These are phyloP conservation scores for Arctostaphylos glauca DNA, from an alignment of 148 eudicot species.

Conservation along the genomic window DNA sequence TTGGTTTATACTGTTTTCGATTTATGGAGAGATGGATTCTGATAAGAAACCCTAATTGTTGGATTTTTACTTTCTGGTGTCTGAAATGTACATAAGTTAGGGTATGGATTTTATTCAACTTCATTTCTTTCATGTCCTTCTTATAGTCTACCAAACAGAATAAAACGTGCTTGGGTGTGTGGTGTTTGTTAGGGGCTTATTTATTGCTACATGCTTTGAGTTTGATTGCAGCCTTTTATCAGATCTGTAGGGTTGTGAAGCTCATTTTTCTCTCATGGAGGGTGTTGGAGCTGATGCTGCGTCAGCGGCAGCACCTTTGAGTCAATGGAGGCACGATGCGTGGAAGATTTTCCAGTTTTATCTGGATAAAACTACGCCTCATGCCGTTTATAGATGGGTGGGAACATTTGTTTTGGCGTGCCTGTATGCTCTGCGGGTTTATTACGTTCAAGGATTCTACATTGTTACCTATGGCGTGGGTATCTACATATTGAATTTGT, in stretches of 20 bases:
- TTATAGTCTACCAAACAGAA: not conserved
- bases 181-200: not conserved
- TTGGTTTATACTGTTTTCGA: too few relatives aligned
- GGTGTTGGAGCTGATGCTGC: slow-evolving; percentile 38
- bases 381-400: slow-evolving; percentile 69
- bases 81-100: not conserved
- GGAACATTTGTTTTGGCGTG: slow-evolving; percentile 48
- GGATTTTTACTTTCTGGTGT: too few relatives aligned
- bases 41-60: not conserved
- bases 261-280: slow-evolving; percentile 46
- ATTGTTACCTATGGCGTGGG: slow-evolving; percentile 73
- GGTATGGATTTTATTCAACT: not conserved
- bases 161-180: not conserved
- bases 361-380: slow-evolving; percentile 74
- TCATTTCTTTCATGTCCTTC: not conserved
- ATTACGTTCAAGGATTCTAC: slow-evolving; percentile 70
- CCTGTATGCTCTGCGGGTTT: slow-evolving; percentile 57
- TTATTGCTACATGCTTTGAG: not conserved
- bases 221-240: slow-evolving; percentile 19
- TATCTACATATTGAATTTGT: slow-evolving; percentile 70
- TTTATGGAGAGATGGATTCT: not conserved
- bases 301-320: slow-evolving; percentile 31
- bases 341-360: slow-evolving; percentile 62
- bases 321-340: slow-evolving; percentile 46
- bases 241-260: slow-evolving; percentile 39